A percentile compares a stretch with the other conserved stretches of the same genome.
Evolutionary conservation across 202 grass and related monocot species (phyloP).

Genomic region (Digitaria exilis): DNA sequence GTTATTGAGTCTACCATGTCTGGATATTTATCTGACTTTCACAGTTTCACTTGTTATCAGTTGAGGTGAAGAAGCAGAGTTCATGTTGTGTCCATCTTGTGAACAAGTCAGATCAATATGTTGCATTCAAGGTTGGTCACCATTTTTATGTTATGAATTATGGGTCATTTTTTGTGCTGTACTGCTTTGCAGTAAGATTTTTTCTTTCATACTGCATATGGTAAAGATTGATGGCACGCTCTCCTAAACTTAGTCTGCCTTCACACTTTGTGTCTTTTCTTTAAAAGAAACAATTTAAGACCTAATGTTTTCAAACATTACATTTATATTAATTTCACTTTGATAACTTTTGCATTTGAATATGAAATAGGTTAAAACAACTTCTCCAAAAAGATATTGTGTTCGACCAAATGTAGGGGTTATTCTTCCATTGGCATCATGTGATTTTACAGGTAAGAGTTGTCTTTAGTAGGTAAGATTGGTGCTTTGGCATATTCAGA

Average conservation of each 20-base stretch:
- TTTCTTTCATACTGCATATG: constrained; percentile 9
- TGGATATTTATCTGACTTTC: constrained; percentile 27
- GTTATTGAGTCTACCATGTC: not conserved
- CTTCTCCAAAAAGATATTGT: constrained; percentile 78
- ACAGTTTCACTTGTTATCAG: constrained; percentile 44
- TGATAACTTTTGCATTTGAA: not conserved
- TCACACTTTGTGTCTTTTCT: not conserved
- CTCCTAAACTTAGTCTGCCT: not conserved
- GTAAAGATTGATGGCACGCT: not conserved
- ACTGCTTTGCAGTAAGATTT: not conserved
- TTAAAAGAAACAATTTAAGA: not conserved
- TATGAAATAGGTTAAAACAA: constrained; percentile 73
- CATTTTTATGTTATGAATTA: constrained; percentile 2
- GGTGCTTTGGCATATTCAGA: constrained; percentile 6
- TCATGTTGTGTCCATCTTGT: constrained; percentile 65
- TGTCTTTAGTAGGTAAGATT: constrained; percentile 16
- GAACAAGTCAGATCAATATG: constrained; percentile 73
- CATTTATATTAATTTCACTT: not conserved
- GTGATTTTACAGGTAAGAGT: constrained; percentile 65
- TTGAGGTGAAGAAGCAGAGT: constrained; percentile 86
- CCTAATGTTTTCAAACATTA: not conserved
- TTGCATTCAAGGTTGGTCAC: constrained; percentile 84
- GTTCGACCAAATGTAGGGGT: constrained; percentile 78
- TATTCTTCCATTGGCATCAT: constrained; percentile 73
- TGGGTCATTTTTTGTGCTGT: not conserved